A percentile compares a stretch with the other conserved stretches of the same genome.
Conservation (phyloP, 495 filamentous ascomycete species). For the Daldinia bambusicola region DNA sequence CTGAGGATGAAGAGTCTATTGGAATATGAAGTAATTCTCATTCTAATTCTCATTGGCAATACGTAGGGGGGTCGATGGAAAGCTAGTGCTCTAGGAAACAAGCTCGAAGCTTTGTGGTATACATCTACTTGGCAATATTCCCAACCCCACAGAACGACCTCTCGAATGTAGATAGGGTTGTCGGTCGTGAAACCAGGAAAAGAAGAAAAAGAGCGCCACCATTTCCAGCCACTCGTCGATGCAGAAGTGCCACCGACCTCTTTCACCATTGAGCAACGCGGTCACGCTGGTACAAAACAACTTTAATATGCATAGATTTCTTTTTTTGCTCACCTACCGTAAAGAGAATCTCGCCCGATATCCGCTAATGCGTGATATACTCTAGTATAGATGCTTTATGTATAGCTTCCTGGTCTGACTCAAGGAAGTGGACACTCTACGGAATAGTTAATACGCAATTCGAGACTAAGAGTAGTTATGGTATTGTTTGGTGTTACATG, state of each 20-base stretch:
- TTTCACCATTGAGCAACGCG: constrained; percentile 7
- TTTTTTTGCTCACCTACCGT: constrained; percentile 26
- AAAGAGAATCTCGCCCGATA: constrained; percentile 26
- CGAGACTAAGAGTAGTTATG: background rate
- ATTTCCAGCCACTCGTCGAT: constrained; percentile 4
- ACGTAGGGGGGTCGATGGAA: too few relatives aligned
- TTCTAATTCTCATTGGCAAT: too few relatives aligned
- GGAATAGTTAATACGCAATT: background rate
- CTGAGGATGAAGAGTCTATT: too few relatives aligned
- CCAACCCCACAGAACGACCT: background rate
- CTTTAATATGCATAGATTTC: constrained; percentile 12
- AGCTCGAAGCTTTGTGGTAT: background rate
- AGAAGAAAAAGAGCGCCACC: constrained; percentile 7
- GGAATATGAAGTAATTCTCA: too few relatives aligned
- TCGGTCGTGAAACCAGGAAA: constrained; percentile 6
- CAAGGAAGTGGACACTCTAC: background rate
- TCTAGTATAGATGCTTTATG: background rate
- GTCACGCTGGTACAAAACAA: constrained; percentile 19
- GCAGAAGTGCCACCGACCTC: background rate
- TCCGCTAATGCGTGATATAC: background rate
- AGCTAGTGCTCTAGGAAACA: background rate
- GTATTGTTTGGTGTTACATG: background rate
- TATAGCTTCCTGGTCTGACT: background rate
- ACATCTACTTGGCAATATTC: background rate
- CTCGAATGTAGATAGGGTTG: background rate